Conservation (phyloP, 75 land plant species). For the Isoetes taiwanensis region DNA sequence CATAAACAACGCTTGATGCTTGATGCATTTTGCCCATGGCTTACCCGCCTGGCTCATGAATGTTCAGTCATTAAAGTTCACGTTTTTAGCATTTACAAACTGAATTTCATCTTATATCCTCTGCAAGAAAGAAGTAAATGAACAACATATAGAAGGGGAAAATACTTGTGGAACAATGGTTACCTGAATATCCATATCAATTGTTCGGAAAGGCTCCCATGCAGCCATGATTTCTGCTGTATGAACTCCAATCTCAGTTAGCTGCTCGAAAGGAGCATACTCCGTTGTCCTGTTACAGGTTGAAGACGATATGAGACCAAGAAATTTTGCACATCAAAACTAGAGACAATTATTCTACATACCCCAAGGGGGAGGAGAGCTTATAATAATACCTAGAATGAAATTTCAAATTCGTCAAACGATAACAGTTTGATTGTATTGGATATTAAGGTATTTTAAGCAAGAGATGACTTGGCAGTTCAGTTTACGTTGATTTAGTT, state of each 20-base stretch:
- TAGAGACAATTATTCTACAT: background rate
- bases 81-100: too few species aligned
- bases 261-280: slow-evolving; percentile 37
- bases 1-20: too few species aligned
- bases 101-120: background rate
- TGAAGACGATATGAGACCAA: background rate
- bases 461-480: too few species aligned
- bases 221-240: slow-evolving; percentile 25
- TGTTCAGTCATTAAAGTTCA: too few species aligned
- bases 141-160: background rate
- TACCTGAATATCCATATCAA: slow-evolving; percentile 93
- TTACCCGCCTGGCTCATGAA: too few species aligned
- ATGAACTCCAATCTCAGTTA: slow-evolving; percentile 16
- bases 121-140: background rate
- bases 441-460: too few species aligned
- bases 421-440: too few species aligned
- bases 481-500: too few species aligned
- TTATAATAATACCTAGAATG: too few species aligned
- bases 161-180: background rate
- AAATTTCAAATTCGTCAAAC: too few species aligned
- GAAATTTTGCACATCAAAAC: background rate
- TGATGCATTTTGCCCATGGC: slow-evolving; percentile 10
- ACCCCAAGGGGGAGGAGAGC: slow-evolving; percentile 99
- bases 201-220: slow-evolving; percentile 76
- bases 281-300: slow-evolving; percentile 48